A percentile compares a stretch with the other conserved stretches of the same genome.
These are phyloP conservation scores for Penicillium canariense DNA, from an alignment of 495 filamentous ascomycete species.

Conservation along the genomic window DNA sequence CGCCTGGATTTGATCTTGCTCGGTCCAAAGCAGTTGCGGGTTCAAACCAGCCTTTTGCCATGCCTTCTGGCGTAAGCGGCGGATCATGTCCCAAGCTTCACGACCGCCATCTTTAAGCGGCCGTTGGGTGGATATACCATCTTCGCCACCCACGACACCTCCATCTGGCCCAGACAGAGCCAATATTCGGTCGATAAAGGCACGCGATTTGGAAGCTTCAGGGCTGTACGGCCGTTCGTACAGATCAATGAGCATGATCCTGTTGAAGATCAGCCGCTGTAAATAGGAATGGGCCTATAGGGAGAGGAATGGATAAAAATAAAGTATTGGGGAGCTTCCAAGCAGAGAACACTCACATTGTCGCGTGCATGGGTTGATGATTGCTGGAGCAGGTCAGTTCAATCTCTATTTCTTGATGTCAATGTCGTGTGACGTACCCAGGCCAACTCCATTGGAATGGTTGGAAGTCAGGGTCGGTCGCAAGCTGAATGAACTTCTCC, in stretches of 20 bases:
- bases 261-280: constrained; percentile 5
- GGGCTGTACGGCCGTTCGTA: constrained; percentile 50
- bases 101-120: constrained; percentile 52
- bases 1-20: constrained; percentile 45
- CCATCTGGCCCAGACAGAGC: constrained; percentile 52
- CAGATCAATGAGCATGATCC: constrained; percentile 57
- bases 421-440: constrained; percentile 25
- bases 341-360: constrained; percentile 32
- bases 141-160: constrained; percentile 50
- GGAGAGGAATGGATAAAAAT: not conserved
- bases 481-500: constrained; percentile 53
- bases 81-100: constrained; percentile 57
- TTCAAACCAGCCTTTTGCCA: constrained; percentile 51
- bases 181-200: constrained; percentile 53
- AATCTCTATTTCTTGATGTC: not conserved
- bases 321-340: not conserved
- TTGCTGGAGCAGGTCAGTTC: constrained; percentile 30
- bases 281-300: not conserved
- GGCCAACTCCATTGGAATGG: constrained; percentile 61
- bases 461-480: constrained; percentile 51
- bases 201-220: constrained; percentile 47
- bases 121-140: constrained; percentile 45
- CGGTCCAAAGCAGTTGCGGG: constrained; percentile 47
- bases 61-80: constrained; percentile 48
- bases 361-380: constrained; percentile 56